phyloP scores from a whole-genome alignment of 2,329 filamentous ascomycete genomes.

The Botrytis hyacinthi region DNA sequence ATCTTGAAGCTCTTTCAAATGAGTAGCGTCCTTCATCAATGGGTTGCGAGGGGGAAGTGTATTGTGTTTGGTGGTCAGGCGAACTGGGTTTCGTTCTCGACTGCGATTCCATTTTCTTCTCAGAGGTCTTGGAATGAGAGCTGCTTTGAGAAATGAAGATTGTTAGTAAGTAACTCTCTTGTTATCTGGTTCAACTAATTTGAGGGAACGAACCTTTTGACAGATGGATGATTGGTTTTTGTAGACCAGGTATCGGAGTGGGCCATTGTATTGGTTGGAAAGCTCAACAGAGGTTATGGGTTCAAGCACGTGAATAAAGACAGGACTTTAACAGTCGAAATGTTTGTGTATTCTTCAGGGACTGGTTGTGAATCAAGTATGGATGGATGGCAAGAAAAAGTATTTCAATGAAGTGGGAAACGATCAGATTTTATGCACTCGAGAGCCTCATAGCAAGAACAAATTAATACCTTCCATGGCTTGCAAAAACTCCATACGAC shows the following conservation, averaged over 20 bases:
- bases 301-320: background rate
- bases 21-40: background rate
- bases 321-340: background rate
- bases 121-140: background rate
- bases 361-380: background rate
- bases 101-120: background rate
- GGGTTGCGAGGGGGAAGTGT: background rate
- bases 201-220: background rate
- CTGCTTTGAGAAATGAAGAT: too few species aligned
- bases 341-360: background rate
- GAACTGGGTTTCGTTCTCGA: slow-evolving; percentile 8
- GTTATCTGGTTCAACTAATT: background rate
- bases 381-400: background rate
- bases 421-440: slow-evolving; percentile 3
- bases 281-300: background rate
- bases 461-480: background rate
- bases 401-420: background rate
- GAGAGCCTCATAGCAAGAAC: background rate
- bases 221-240: slow-evolving; percentile 1
- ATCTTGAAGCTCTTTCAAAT: background rate
- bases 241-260: slow-evolving; percentile 13
- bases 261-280: background rate
- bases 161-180: background rate
- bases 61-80: background rate
- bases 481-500: background rate